Evolutionary conservation across 2,329 filamentous ascomycete genomes (phyloP).

Genomic region (Penicillium freii): DNA sequence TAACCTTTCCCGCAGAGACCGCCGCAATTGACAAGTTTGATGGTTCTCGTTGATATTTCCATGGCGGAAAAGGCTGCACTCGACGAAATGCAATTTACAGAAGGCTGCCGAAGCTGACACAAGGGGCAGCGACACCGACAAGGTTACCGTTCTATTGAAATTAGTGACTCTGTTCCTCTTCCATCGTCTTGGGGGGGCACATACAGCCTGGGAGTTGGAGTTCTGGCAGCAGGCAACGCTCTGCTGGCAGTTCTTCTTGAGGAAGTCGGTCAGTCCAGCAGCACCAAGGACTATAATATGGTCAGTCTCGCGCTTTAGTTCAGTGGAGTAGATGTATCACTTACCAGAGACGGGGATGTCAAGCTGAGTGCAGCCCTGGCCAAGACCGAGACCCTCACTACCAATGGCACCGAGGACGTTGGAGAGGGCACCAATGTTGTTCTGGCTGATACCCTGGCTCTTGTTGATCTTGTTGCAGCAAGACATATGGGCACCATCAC

Average conservation of each 20-base stretch:
- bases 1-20: constrained; percentile 1
- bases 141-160: constrained; percentile 25
- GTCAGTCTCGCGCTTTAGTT: not conserved
- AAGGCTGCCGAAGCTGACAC: constrained; percentile 31
- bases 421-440: constrained; percentile 23
- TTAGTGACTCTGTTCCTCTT: constrained; percentile 4
- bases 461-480: constrained; percentile 35
- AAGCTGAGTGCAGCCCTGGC: constrained; percentile 28
- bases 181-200: not conserved
- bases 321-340: not conserved
- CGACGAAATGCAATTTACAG: constrained; percentile 24
- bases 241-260: constrained; percentile 33
- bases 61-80: not conserved
- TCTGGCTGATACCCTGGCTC: constrained; percentile 20
- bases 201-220: constrained; percentile 22
- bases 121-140: constrained; percentile 32
- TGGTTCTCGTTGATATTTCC: not conserved
- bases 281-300: constrained; percentile 15
- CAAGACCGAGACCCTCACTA: constrained; percentile 29
- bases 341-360: constrained; percentile 31
- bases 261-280: constrained; percentile 17
- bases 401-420: constrained; percentile 28
- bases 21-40: not conserved
- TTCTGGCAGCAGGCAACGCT: constrained; percentile 35
- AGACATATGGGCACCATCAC: constrained; percentile 24